Evolutionary conservation across 257 asterid genomes (phyloP).

Genomic region (Primulina tabacum): DNA sequence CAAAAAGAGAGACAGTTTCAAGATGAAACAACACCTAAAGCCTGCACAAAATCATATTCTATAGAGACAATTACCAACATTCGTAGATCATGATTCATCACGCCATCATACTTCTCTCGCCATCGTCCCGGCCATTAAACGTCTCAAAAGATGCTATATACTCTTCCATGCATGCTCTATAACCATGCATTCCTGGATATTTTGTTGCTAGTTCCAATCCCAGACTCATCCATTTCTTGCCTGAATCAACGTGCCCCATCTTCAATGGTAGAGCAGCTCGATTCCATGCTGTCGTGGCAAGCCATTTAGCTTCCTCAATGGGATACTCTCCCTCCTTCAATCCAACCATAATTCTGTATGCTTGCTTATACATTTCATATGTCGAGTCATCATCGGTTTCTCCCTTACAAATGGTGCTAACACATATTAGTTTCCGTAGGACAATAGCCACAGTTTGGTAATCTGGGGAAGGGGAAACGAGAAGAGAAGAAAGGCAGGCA

Average conservation of each 20-base stretch:
- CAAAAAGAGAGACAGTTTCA: background rate
- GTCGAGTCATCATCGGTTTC: background rate
- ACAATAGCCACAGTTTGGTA: slow-evolving; percentile 16
- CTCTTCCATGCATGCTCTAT: slow-evolving; percentile 85
- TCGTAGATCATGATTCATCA: slow-evolving; percentile 33
- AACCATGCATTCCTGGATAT: slow-evolving; percentile 69
- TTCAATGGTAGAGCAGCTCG: slow-evolving; percentile 81
- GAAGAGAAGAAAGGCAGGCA: slow-evolving; percentile 61
- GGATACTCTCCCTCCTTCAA: too few relatives aligned
- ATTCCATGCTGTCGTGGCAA: slow-evolving; percentile 94
- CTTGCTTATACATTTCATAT: background rate
- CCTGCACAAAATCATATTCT: slow-evolving; percentile 16
- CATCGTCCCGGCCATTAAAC: slow-evolving; percentile 30
- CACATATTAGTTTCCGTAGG: background rate
- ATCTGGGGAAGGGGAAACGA: slow-evolving; percentile 76
- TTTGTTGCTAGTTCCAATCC: slow-evolving; percentile 77
- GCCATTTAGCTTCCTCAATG: slow-evolving; percentile 80
- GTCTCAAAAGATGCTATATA: slow-evolving; percentile 55
- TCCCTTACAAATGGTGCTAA: background rate
- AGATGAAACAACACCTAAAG: background rate
- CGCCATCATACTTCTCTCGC: slow-evolving; percentile 28
- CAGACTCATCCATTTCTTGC: slow-evolving; percentile 82
- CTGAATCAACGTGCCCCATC: slow-evolving; percentile 62
- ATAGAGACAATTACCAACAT: background rate
- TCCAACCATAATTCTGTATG: background rate